Evolutionary conservation across 1,284 basidiomycete species (phyloP).

Genomic region (Pseudozyma sp.): DNA sequence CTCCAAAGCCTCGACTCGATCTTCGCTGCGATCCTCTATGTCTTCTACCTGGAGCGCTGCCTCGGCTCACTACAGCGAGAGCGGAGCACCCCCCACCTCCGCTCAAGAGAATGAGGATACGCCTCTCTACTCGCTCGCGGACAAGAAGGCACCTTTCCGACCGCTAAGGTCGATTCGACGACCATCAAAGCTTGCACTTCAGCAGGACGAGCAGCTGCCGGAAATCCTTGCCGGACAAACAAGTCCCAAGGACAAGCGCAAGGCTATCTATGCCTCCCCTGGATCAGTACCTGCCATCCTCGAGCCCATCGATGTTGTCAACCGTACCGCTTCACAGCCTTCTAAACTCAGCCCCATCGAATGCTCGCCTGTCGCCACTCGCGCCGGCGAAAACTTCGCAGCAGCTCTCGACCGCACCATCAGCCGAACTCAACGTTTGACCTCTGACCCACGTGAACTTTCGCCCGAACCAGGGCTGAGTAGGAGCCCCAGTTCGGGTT

Average conservation of each 20-base stretch:
- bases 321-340: neutral
- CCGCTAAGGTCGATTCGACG: slow-evolving; percentile 35
- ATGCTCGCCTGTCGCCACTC: slow-evolving; percentile 8
- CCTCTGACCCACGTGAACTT: slow-evolving; percentile 3
- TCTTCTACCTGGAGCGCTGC: slow-evolving; percentile 4
- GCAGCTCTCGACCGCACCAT: slow-evolving; percentile 15
- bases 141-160: slow-evolving; percentile 21
- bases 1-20: neutral
- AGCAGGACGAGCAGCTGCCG: neutral
- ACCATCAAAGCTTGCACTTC: slow-evolving; percentile 15
- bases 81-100: neutral
- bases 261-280: slow-evolving; percentile 28
- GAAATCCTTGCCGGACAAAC: slow-evolving; percentile 3
- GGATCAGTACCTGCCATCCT: slow-evolving; percentile 15
- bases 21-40: slow-evolving; percentile 14
- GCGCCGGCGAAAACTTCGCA: slow-evolving; percentile 17
- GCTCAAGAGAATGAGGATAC: slow-evolving; percentile 11
- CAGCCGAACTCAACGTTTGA: slow-evolving; percentile 3
- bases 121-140: slow-evolving; percentile 4
- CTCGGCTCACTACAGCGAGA: slow-evolving; percentile 3
- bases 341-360: slow-evolving; percentile 4
- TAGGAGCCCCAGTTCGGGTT: slow-evolving; percentile 25
- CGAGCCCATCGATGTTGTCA: slow-evolving; percentile 5
- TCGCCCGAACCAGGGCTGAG: slow-evolving; percentile 31
- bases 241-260: slow-evolving; percentile 36